Base-by-base conservation (phyloP, 2,329 filamentous ascomycete species). In the Aspergillus texensis region DNA sequence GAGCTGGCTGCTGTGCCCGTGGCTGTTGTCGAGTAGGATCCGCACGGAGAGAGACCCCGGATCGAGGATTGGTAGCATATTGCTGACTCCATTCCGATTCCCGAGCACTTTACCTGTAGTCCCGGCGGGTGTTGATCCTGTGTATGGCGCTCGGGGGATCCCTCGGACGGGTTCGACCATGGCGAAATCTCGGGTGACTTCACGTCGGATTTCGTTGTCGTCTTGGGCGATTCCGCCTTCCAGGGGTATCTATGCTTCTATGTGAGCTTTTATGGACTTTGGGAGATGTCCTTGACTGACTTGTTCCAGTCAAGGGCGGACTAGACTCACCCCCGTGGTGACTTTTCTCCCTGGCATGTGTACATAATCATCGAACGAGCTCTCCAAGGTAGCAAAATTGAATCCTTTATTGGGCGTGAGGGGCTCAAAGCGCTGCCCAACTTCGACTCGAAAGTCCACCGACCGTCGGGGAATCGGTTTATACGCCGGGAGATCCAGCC, bases 381-480 rank as follows among this genome's bases (percentile, higher is more conserved):
- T 75, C 43, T 75, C 76, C 32, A 83, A 57, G 12, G 74, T 73
- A 4, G 80, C 80, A 68, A 83, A 83, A 62, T 83, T 83, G 70
- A 81, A 83, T 0, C 81, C 80, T 36, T 70, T 72, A 5, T 65
- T 69, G 3, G 71, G 67, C 19, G 72, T 68, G 1, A 69, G 65
- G 6, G 80, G 79, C 41, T 76, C 70, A 62, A 83, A 83, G 6
- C 75, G 72, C 64, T 83, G 81, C 1, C 81, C 81, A 32, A 82
- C 71, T 53, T 82, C 77, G 11, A 68, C 66, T 32, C 78, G 72
- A 41, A 83, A 80, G 60, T 81, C 74, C 26, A 83, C 68, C 1
- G 69, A 67, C 10, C 73, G 70, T 32, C 78, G 75, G 30, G 74
- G 71, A 10, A 75, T 69, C 1, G 81, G 79, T 62, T 76, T 71